These are phyloP conservation scores for barley (Hordeum vulgare) DNA, from an alignment of 176 grass and related monocot species.

Conservation along the genomic window DNA sequence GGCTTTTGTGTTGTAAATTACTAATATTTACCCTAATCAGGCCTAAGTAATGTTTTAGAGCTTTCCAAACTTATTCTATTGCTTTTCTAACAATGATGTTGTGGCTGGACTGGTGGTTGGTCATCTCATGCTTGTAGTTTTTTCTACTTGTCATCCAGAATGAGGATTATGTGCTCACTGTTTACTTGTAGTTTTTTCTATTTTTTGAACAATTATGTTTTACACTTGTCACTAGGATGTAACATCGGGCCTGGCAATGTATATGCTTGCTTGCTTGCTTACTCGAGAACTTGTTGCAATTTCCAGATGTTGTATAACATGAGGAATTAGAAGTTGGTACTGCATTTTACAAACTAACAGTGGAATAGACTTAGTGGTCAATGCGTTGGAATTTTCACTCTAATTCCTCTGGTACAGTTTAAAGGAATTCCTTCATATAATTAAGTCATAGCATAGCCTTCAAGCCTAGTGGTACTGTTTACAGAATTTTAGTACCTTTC, in stretches of 20 bases:
- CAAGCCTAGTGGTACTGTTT: not conserved
- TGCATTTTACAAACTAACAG: not conserved
- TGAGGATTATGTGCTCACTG: not conserved
- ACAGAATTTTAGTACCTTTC: not conserved
- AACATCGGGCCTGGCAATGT: not conserved
- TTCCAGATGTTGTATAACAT: not conserved
- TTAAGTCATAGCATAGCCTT: not conserved
- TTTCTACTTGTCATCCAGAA: conserved; percentile 11
- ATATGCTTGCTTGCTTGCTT: conserved; percentile 3
- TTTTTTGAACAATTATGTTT: not conserved
- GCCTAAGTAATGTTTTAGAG: conserved; percentile 9
- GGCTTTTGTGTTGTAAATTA: not conserved
- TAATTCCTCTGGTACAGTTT: not conserved
- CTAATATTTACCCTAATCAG: not conserved
- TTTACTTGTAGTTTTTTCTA: too few relatives aligned
- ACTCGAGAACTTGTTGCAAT: conserved; percentile 1
- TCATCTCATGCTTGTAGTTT: conserved; percentile 4
- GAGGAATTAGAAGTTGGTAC: not conserved
- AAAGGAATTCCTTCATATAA: not conserved
- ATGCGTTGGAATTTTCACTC: not conserved
- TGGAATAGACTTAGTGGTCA: not conserved
- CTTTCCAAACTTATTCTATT: not conserved
- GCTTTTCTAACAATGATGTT: not conserved
- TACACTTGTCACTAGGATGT: conserved; percentile 2
- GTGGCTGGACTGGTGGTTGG: not conserved